A percentile compares a stretch with the other conserved stretches of the same genome.
Evolutionary conservation across 257 asterid genomes (phyloP).

Genomic region (Handroanthus guayacan): DNA sequence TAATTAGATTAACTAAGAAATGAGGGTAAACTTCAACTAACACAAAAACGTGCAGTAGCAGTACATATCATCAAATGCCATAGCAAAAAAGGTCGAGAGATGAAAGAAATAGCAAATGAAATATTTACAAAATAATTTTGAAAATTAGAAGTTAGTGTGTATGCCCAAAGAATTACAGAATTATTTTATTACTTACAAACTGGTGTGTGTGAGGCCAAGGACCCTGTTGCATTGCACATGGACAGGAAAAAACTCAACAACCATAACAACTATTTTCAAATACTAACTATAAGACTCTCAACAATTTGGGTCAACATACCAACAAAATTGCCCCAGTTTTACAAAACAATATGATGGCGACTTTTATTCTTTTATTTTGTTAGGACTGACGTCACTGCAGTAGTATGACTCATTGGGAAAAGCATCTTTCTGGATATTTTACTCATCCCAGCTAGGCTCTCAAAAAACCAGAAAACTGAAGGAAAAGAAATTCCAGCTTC

Average conservation of each 20-base stretch:
- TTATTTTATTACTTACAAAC: background rate
- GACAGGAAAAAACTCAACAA: background rate
- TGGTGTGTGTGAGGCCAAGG: background rate
- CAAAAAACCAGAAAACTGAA: background rate
- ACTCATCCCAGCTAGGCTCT: slow-evolving; percentile 15
- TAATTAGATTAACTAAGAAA: background rate
- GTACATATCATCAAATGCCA: background rate
- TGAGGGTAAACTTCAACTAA: background rate
- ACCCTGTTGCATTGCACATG: background rate
- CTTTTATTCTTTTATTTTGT: slow-evolving; percentile 4
- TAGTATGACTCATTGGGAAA: slow-evolving; percentile 7
- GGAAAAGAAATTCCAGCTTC: background rate
- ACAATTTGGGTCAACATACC: slow-evolving; percentile 5
- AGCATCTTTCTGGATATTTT: slow-evolving; percentile 12
- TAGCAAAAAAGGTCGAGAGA: background rate
- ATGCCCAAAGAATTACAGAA: background rate
- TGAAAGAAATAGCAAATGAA: background rate
- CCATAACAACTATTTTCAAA: background rate
- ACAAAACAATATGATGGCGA: background rate
- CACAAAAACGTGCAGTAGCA: slow-evolving; percentile 5
- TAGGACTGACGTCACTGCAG: slow-evolving; percentile 1
- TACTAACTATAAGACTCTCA: background rate
- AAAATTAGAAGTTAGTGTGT: slow-evolving; percentile 1
- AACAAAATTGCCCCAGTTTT: background rate
- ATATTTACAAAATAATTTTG: background rate